These are phyloP conservation scores for Nepenthes gracilis DNA, from an alignment of 148 eudicot genomes.

Conservation along the genomic window DNA sequence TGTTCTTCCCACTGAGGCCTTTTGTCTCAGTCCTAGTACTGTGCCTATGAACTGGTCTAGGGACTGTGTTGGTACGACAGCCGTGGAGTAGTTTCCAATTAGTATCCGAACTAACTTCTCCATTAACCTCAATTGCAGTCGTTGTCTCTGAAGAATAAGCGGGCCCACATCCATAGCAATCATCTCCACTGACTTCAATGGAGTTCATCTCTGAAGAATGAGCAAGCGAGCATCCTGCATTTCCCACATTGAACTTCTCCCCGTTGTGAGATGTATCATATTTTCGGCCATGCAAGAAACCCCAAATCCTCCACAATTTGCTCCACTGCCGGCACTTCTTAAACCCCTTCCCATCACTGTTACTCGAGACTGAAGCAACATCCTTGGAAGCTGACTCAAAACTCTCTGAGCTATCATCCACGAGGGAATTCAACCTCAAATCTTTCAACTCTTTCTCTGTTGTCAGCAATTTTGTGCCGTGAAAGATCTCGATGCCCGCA, in stretches of 20 bases:
- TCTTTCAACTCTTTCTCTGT: slow-evolving; percentile 52
- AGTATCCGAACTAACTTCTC: slow-evolving; percentile 6
- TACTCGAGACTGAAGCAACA: slow-evolving; percentile 19
- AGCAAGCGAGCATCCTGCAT: slow-evolving; percentile 5
- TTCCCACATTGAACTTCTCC: slow-evolving; percentile 11
- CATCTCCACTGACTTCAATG: neutral
- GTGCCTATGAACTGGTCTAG: slow-evolving; percentile 17
- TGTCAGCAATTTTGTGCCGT: slow-evolving; percentile 44
- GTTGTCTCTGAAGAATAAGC: slow-evolving; percentile 7
- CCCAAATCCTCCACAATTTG: slow-evolving; percentile 50
- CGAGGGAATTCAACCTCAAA: slow-evolving; percentile 29
- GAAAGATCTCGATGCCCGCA: slow-evolving; percentile 20
- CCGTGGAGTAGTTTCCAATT: slow-evolving; percentile 27
- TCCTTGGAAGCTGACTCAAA: slow-evolving; percentile 30
- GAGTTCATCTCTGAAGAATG: slow-evolving; percentile 10
- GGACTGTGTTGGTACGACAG: slow-evolving; percentile 19
- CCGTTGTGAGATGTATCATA: slow-evolving; percentile 20
- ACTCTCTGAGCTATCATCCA: slow-evolving; percentile 34
- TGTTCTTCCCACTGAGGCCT: slow-evolving; percentile 17
- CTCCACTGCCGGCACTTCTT: slow-evolving; percentile 57
- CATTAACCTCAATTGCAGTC: slow-evolving; percentile 9
- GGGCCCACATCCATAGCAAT: neutral
- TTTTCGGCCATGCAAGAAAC: slow-evolving; percentile 23
- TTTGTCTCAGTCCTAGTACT: slow-evolving; percentile 21
- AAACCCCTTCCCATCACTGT: slow-evolving; percentile 15